Evolutionary conservation across 768 basidiomycete species (phyloP).

Genomic region (Tylopilus plumbeoviolaceoides): DNA sequence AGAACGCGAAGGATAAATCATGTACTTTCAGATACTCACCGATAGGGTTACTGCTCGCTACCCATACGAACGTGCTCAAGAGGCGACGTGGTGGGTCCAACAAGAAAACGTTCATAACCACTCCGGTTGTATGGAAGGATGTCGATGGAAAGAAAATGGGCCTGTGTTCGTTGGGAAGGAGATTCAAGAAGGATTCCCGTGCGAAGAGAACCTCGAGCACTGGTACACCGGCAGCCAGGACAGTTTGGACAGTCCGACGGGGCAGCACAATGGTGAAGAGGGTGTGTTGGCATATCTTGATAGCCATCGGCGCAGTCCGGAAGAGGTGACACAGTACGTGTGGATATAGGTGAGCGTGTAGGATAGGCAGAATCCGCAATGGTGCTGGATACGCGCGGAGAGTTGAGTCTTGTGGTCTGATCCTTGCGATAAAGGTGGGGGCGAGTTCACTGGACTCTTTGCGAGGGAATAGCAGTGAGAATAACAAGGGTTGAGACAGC

Average conservation of each 20-base stretch:
- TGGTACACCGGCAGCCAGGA: not conserved
- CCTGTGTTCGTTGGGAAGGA: conserved; percentile 13
- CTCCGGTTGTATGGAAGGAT: conserved; percentile 58
- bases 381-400: conserved; percentile 4
- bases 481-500: conserved; percentile 10
- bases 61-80: conserved; percentile 69
- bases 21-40: conserved; percentile 16
- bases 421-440: conserved; percentile 24
- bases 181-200: conserved; percentile 10
- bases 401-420: conserved; percentile 26
- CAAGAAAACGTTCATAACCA: conserved; percentile 76
- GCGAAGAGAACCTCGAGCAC: conserved; percentile 7
- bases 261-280: not conserved
- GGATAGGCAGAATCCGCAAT: conserved; percentile 8
- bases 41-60: conserved; percentile 39
- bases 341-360: conserved; percentile 23
- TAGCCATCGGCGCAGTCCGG: conserved; percentile 15
- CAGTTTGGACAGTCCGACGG: conserved; percentile 9
- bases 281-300: conserved; percentile 13
- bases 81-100: conserved; percentile 60
- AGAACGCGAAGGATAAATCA: not conserved
- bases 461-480: conserved; percentile 14
- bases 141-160: conserved; percentile 60
- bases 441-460: conserved; percentile 28
- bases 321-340: conserved; percentile 19